Conservation (phyloP, 2,329 filamentous ascomycete species). For the Ramularia endophylla region DNA sequence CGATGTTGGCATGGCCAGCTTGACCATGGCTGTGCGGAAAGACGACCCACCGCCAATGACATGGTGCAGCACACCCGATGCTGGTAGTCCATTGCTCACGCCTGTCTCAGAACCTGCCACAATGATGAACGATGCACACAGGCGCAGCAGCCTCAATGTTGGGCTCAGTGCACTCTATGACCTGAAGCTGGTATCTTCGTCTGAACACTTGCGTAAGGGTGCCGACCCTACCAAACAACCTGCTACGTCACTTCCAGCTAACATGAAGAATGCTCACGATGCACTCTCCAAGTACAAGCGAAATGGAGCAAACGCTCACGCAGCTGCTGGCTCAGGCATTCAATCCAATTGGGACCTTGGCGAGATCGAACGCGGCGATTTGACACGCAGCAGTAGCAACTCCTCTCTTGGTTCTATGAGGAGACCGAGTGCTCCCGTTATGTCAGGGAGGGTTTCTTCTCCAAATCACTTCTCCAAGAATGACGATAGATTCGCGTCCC, state of each 20-base stretch:
- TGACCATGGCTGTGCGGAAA: constrained; percentile 78
- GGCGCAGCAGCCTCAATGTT: constrained; percentile 37
- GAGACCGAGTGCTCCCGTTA: constrained; percentile 12
- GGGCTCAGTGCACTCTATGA: constrained; percentile 59
- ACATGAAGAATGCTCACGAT: constrained; percentile 15
- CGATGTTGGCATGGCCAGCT: constrained; percentile 81
- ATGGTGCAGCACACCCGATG: background rate
- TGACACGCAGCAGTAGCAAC: constrained; percentile 20
- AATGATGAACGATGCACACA: constrained; percentile 22
- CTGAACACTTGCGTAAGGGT: constrained; percentile 61
- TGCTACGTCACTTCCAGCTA: constrained; percentile 7
- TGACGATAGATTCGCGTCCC: constrained; percentile 29
- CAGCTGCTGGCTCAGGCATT: constrained; percentile 12
- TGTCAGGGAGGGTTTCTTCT: constrained; percentile 18
- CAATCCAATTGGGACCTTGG: constrained; percentile 15
- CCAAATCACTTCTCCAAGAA: constrained; percentile 20
- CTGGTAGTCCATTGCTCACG: constrained; percentile 2
- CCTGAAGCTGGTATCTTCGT: constrained; percentile 66
- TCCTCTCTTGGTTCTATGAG: constrained; percentile 20
- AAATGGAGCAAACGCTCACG: constrained; percentile 12
- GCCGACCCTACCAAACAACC: constrained; percentile 33
- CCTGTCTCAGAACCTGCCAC: constrained; percentile 14
- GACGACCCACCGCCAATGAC: constrained; percentile 23
- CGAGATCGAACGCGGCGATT: constrained; percentile 2
- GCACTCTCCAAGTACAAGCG: constrained; percentile 16